Conservation (phyloP, 2,329 filamentous ascomycete species). For the Trichoderma citrinoviride region DNA sequence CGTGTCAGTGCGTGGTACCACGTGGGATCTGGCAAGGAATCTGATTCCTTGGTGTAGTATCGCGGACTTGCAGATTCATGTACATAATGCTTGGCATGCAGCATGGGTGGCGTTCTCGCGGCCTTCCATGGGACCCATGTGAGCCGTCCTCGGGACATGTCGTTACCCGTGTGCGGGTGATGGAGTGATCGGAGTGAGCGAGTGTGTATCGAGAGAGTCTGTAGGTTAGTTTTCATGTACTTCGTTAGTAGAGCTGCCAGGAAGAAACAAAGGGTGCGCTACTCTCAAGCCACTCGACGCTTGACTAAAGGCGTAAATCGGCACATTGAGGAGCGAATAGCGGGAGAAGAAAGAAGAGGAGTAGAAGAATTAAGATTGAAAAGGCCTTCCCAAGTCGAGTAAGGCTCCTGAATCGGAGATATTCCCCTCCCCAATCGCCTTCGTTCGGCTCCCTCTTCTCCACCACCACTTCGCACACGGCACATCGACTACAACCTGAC, state of each 20-base stretch:
- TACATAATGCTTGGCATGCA: not conserved
- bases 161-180: not conserved
- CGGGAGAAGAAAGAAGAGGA: not conserved
- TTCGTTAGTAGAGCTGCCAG: no score
- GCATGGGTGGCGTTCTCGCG: not conserved
- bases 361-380: not conserved
- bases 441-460: not conserved
- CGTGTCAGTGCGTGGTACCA: not conserved
- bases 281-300: not conserved
- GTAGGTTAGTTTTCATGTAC: no score
- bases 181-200: no score
- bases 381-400: not conserved
- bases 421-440: not conserved
- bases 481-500: not conserved
- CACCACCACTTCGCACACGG: not conserved
- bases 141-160: not conserved
- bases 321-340: no score
- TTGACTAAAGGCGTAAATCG: not conserved
- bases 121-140: not conserved
- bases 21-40: conserved; percentile 5
- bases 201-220: no score
- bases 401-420: not conserved
- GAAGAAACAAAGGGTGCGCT: not conserved
- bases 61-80: not conserved
- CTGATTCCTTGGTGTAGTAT: not conserved